Conservation (phyloP, 2,329 filamentous ascomycete genomes). For the Metarhizium sp. region DNA sequence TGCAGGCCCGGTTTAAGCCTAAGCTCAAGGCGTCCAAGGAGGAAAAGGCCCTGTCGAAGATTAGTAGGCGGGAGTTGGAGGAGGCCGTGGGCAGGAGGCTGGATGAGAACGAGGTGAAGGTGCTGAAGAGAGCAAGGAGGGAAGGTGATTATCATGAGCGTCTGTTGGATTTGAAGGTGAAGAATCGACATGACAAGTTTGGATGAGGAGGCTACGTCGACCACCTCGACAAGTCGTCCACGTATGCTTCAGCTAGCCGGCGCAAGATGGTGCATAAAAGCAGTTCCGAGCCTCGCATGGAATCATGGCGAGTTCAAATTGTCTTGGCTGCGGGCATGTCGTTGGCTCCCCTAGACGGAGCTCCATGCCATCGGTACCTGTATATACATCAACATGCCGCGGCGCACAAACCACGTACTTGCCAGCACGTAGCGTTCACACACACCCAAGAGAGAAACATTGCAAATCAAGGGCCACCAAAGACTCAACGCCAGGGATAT, state of each 20-base stretch:
- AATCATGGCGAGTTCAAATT: not conserved
- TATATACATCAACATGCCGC: no score
- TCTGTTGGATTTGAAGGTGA: conserved; percentile 78
- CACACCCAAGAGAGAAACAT: no score
- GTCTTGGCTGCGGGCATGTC: no score
- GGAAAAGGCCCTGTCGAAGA: conserved; percentile 74
- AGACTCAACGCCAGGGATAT: not conserved
- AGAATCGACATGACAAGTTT: conserved; percentile 87
- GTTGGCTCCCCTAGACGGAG: not conserved
- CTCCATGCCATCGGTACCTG: no score
- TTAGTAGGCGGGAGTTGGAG: conserved; percentile 78
- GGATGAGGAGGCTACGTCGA: conserved; percentile 14
- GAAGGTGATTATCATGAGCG: conserved; percentile 88
- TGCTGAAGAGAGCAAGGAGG: conserved; percentile 69
- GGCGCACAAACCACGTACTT: no score
- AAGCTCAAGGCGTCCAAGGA: conserved; percentile 69
- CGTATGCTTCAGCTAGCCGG: not conserved
- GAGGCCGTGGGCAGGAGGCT: conserved; percentile 65
- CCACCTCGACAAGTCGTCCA: not conserved
- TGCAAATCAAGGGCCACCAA: no score
- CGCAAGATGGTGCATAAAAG: not conserved
- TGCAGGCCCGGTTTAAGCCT: conserved; percentile 94
- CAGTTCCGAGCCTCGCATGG: conserved; percentile 1
- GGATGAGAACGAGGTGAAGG: conserved; percentile 78
- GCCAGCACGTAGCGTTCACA: no score